Evolutionary conservation across 1,284 basidiomycete genomes (phyloP).

Genomic region (Melampsora abietis-canadensis): DNA sequence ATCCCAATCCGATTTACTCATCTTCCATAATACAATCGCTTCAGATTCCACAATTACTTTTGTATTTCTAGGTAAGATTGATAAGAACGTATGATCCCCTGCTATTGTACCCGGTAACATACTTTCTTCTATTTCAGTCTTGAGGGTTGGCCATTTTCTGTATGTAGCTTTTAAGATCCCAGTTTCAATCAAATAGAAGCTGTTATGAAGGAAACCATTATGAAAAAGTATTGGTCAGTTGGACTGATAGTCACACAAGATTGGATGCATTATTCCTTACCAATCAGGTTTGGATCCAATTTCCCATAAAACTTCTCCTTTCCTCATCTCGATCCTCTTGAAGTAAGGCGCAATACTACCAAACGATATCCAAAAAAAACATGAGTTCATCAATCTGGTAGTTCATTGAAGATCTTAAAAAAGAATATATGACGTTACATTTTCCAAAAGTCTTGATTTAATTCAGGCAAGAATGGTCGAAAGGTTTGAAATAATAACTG

Average conservation of each 20-base stretch:
- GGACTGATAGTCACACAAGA: neutral
- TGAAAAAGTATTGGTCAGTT: neutral
- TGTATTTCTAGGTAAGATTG: constrained; percentile 73
- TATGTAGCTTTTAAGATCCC: constrained; percentile 79
- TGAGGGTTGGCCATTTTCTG: constrained; percentile 57
- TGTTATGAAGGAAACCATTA: neutral
- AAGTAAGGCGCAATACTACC: constrained; percentile 66
- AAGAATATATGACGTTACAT: constrained; percentile 53
- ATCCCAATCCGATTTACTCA: constrained; percentile 64
- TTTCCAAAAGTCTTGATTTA: constrained; percentile 26
- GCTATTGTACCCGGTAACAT: constrained; percentile 90
- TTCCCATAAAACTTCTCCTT: constrained; percentile 70
- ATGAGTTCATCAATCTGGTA: neutral
- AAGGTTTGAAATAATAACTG: constrained; percentile 58
- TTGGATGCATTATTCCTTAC: constrained; percentile 20
- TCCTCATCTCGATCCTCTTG: constrained; percentile 61
- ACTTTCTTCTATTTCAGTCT: constrained; percentile 45
- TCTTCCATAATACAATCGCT: constrained; percentile 69
- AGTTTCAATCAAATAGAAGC: constrained; percentile 71
- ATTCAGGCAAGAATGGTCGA: constrained; percentile 47
- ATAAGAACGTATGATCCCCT: constrained; percentile 78
- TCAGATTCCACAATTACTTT: constrained; percentile 75
- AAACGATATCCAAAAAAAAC: neutral
- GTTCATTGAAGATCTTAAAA: neutral
- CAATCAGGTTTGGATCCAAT: constrained; percentile 73